Conservation (phyloP, 2,329 filamentous ascomycete species). For the Hirsutella thompsonii region DNA sequence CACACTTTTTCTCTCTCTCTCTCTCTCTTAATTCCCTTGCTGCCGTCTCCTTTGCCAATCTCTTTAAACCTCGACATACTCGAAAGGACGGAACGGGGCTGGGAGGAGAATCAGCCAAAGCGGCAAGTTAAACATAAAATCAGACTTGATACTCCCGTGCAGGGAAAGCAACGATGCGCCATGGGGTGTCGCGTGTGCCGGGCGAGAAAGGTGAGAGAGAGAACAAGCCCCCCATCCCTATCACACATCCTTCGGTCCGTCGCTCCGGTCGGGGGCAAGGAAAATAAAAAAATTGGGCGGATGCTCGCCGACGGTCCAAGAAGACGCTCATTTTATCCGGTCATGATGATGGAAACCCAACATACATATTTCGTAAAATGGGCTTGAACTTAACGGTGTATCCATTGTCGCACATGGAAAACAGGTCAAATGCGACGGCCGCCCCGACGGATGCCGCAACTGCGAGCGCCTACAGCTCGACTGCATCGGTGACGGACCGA, state of each 20-base stretch:
- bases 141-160: not conserved
- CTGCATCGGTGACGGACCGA: conserved; percentile 24
- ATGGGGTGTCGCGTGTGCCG: conserved; percentile 28
- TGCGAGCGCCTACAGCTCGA: conserved; percentile 28
- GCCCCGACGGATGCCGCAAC: conserved; percentile 28
- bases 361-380: no score
- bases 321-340: not conserved
- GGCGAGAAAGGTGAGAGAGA: conserved; percentile 21
- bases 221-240: not conserved
- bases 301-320: not conserved
- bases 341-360: no score
- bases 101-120: no score
- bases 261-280: not conserved
- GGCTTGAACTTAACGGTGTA: no score
- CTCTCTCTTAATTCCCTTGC: no score
- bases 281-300: not conserved
- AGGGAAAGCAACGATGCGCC: conserved; percentile 1
- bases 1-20: no score
- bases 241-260: not conserved
- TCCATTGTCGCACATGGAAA: no score
- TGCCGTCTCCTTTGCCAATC: no score
- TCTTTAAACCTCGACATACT: no score
- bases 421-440: conserved; percentile 28
- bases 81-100: no score
- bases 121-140: no score